Base-by-base conservation (phyloP, 345 rosid genomes). In the Litchi chinensis region DNA sequence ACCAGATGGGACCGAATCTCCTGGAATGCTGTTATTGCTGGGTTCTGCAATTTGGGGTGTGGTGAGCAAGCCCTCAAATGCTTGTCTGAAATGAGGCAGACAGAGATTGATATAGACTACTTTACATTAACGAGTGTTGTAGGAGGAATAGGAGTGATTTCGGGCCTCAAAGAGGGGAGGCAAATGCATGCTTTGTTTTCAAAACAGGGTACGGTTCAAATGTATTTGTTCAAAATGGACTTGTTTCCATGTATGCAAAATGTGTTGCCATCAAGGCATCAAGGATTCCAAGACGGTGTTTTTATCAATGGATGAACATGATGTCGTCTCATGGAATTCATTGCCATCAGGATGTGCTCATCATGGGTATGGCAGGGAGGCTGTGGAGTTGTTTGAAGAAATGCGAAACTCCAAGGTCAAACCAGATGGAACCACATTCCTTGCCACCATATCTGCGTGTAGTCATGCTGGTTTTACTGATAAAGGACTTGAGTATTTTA, bases 271-370 rank as follows among this genome's bases (percentile, higher is more conserved):
- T 85, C 26, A 50, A 6, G 10, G 85, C n/a, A 79, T 85, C 26
- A 50, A 6, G 10, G 85, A 83, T 64, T 76, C 86, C 0, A 77
- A 75, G 74, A 67, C 10, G 43, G 79, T 79, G 63, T 87, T 83
- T 80, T 52, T 77, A 56, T 79, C 71, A 13, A 79, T 85, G 79
- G 75, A 71, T 39, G 60, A 80, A 19, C 84, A 15, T 19, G 88
- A 87, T 79, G 71, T 81, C 18, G 24, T 85, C 67, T 83, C 90
- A 5, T 85, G 88, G 90, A 87, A 87, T 65, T 57, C 89, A 28
- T 65, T 87, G 75, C 56, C 84, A 40, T 75, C 79, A 2, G 79
- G 83, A 24, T 83, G 76, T 79, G 81, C 85, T 32, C 79, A 77
- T 62, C 85, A 85, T 67, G 88, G 88, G 16, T 81, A 69, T 69